phyloP scores from a whole-genome alignment of 768 basidiomycete species.

The Mrakia frigida region DNA sequence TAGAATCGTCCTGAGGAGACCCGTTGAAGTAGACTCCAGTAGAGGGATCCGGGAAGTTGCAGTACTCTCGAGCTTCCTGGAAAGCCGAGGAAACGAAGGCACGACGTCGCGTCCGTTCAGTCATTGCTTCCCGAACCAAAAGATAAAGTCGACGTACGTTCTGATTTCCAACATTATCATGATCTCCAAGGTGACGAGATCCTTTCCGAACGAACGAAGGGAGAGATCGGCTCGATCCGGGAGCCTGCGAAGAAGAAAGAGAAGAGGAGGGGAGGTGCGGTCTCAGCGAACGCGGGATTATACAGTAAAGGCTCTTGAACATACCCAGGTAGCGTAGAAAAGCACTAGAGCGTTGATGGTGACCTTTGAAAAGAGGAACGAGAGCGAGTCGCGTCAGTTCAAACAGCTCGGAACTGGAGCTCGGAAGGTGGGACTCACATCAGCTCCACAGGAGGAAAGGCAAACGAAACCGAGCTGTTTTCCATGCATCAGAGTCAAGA shows the following conservation, averaged over 20 bases:
- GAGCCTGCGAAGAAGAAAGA: no score
- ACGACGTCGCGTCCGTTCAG: not conserved
- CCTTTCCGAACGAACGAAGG: no score
- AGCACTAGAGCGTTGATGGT: not conserved
- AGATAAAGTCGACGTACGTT: not conserved
- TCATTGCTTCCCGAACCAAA: not conserved
- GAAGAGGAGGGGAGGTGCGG: not conserved
- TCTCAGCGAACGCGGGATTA: no score
- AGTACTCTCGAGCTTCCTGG: not conserved
- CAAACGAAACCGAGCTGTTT: not conserved
- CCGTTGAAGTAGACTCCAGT: not conserved
- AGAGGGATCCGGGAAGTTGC: not conserved
- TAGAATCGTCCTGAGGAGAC: not conserved
- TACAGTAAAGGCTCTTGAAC: no score
- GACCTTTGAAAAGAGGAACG: not conserved
- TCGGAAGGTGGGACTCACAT: not conserved
- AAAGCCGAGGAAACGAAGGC: not conserved
- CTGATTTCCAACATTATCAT: not conserved
- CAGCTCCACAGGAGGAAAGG: not conserved
- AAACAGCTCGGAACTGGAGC: not conserved
- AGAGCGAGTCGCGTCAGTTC: not conserved
- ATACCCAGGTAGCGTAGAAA: not conserved
- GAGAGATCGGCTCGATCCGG: no score
- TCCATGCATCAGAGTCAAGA: not conserved
- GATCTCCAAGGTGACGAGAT: no score